Base-by-base conservation (phyloP, 2,329 filamentous ascomycete species). In the Pochonia chlamydosporia region DNA sequence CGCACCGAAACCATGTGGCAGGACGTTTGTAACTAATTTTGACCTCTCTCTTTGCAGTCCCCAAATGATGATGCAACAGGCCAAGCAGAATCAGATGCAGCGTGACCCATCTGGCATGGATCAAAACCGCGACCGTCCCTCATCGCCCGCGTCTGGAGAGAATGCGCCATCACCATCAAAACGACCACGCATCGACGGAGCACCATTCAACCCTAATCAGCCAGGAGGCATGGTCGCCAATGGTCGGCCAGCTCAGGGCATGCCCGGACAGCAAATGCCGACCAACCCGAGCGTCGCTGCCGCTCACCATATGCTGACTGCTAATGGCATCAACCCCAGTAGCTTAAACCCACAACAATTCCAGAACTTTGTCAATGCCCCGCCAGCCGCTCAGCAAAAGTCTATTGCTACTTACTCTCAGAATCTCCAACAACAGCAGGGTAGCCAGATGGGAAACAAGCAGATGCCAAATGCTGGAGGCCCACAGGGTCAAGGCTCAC, bases 161-260 rank as follows among this genome's bases (percentile, higher is more conserved):
- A 93, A 93, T 60, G 90, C 89, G 23, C 89, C 90, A 4, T 97
- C 92, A 26, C 92, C 92, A 2, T 92, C 87, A 53, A 97, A 97
- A 73, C 81, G 91, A 60, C 88, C 84, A 49, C 87, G 91, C 48
- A 79, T 96, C 51, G 83, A 85, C 60, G 80, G 81, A 58, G 76
- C 76, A 28, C 76, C 77, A 9, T 89, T 89, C 68, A 88, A 88
- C 63, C 82, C 84, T 52, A 84, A 83, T 61, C 85, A 84, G 58
- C 70, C 71, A 48, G 74, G 69, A 8, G 57, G 52, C 52, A 86
- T 91, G 78, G 85, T 86, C 70, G 81, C 82, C 47, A 89, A 88
- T 66, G 86, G 85, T 58, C 80, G 81, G 63, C 85, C 84, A 46
- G 74, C 67, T 55, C 83, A 84, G 64, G 84, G 76, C 62, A 88